Conservation (phyloP, 768 basidiomycete genomes). For the Lactarius evosmus region DNA sequence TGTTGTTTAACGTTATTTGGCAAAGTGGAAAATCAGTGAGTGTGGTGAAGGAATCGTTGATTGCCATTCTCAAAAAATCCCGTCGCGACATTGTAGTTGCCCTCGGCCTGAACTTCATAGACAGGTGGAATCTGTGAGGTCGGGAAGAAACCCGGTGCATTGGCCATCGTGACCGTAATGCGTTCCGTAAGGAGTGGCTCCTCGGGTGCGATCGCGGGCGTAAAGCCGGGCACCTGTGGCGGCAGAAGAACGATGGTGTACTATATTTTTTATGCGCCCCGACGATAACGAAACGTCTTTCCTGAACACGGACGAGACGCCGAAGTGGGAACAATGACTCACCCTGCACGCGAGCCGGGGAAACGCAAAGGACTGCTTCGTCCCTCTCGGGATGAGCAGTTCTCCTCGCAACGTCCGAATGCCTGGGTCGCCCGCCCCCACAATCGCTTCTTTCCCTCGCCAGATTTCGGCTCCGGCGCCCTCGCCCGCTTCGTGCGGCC, state of each 20-base stretch:
- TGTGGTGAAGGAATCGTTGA: conserved; percentile 39
- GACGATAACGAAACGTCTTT: background rate
- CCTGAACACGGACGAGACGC: background rate
- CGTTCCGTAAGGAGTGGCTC: conserved; percentile 40
- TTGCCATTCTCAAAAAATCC: conserved; percentile 56
- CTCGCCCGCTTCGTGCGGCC: conserved; percentile 40
- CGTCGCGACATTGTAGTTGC: conserved; percentile 50
- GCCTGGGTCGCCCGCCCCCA: conserved; percentile 16
- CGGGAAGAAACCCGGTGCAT: conserved; percentile 40
- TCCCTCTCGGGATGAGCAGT: conserved; percentile 43
- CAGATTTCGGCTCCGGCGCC: conserved; percentile 24
- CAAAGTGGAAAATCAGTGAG: background rate
- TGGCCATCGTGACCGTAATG: conserved; percentile 41
- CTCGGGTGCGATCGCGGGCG: conserved; percentile 28
- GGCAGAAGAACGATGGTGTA: conserved; percentile 46
- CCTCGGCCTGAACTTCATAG: conserved; percentile 41
- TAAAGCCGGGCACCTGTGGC: conserved; percentile 45
- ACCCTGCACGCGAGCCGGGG: conserved; percentile 49
- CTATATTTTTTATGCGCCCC: conserved; percentile 32
- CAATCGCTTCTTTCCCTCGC: background rate
- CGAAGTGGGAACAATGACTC: conserved; percentile 28
- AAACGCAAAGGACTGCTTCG: conserved; percentile 46
- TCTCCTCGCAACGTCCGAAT: conserved; percentile 48
- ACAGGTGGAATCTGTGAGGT: conserved; percentile 53
- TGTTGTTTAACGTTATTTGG: conserved; percentile 13